Percentiles rank a stretch among this genome's conserved stretches.
Conservation (phyloP, 2,329 filamentous ascomycete species). For the Diplodia mutila region DNA sequence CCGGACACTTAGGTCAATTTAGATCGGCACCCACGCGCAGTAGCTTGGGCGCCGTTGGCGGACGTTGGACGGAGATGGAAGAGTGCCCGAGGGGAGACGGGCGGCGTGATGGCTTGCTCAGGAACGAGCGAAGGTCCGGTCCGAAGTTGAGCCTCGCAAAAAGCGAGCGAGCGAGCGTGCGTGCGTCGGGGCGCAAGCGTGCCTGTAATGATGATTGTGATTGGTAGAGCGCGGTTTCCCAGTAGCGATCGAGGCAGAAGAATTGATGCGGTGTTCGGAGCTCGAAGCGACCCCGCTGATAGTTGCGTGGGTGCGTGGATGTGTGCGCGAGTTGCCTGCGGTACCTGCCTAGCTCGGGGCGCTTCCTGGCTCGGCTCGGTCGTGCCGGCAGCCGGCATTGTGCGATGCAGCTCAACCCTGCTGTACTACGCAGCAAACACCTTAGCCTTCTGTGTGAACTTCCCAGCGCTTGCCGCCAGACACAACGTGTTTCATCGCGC, state of each 20-base stretch:
- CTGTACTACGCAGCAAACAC: constrained; percentile 1
- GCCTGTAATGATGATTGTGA: background rate
- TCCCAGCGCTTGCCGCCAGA: background rate
- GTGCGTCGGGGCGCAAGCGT: background rate
- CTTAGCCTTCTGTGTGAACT: background rate
- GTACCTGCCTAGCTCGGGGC: no score
- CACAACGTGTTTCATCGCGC: constrained; percentile 3
- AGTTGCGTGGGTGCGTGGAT: background rate
- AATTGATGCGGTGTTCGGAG: background rate
- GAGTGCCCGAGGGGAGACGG: background rate
- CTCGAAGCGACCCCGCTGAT: background rate
- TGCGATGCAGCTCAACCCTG: background rate
- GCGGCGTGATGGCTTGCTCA: background rate
- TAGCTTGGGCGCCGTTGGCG: background rate
- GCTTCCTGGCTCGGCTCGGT: background rate
- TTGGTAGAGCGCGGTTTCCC: no score
- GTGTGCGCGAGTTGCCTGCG: background rate
- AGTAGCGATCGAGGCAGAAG: background rate
- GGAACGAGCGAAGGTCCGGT: background rate
- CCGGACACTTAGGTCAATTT: background rate
- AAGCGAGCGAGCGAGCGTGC: no score
- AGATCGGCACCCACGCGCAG: background rate
- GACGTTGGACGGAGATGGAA: background rate
- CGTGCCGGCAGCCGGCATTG: background rate
- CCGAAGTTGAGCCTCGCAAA: constrained; percentile 20